Evolutionary conservation across 2,329 filamentous ascomycete species (phyloP).

Genomic region (Hansfordia pulvinata): DNA sequence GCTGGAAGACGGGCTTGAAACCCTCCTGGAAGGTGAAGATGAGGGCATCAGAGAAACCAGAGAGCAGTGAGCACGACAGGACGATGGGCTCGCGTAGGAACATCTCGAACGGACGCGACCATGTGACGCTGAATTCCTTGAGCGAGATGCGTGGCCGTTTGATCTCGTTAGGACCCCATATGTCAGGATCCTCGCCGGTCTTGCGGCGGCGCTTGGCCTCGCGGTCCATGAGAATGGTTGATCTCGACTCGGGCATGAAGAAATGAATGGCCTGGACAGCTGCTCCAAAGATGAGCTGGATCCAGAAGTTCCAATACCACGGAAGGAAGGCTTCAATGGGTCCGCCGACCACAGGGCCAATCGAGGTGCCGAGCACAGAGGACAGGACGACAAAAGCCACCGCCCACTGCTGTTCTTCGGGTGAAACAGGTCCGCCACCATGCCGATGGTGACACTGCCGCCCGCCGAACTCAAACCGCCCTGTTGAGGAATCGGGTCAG

Average conservation of each 20-base stretch:
- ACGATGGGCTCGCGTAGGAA: conserved; percentile 48
- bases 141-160: conserved; percentile 20
- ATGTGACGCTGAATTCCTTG: conserved; percentile 28
- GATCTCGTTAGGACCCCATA: conserved; percentile 32
- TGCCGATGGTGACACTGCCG: conserved; percentile 45
- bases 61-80: conserved; percentile 38
- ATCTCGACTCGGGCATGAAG: conserved; percentile 40
- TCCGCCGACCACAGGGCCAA: conserved; percentile 35
- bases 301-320: conserved; percentile 47
- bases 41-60: conserved; percentile 44
- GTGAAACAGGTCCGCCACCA: conserved; percentile 47
- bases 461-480: conserved; percentile 45
- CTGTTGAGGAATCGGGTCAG: conserved; percentile 8
- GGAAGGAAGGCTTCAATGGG: conserved; percentile 27
- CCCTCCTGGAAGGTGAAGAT: conserved; percentile 52
- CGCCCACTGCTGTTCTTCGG: conserved; percentile 41
- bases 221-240: conserved; percentile 40
- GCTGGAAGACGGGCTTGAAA: conserved; percentile 40
- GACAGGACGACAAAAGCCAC: conserved; percentile 42
- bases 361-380: conserved; percentile 33
- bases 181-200: conserved; percentile 25
- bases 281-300: conserved; percentile 40
- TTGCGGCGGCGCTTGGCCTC: conserved; percentile 39
- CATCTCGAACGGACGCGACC: conserved; percentile 44
- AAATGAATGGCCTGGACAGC: conserved; percentile 35